A percentile compares a stretch with the other conserved stretches of the same genome.
Conservation (phyloP, 176 grass and related monocot genomes). For the Miscanthus lutarioriparius region DNA sequence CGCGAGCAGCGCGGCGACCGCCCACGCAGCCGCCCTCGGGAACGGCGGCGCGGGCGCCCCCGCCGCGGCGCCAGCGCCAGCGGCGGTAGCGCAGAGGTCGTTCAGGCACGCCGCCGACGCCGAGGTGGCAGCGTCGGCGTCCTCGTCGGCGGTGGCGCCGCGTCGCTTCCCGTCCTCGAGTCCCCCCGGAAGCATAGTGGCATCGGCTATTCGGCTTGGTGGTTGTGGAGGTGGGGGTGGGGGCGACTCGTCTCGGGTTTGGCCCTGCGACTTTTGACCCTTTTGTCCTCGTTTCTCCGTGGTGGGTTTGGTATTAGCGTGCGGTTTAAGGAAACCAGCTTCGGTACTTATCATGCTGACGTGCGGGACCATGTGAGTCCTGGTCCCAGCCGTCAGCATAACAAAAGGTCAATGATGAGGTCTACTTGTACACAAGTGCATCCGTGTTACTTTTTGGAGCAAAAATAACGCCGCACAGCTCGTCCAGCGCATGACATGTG, state of each 20-base stretch:
- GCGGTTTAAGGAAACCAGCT: conserved; percentile 49
- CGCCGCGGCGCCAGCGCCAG: not conserved
- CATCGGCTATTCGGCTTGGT: conserved; percentile 5
- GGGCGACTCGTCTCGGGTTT: conserved; percentile 1
- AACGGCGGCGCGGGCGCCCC: conserved; percentile 38
- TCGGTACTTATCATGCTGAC: not conserved
- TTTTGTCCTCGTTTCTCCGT: conserved; percentile 36
- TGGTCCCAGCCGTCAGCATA: not conserved
- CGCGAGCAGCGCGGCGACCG: conserved; percentile 65
- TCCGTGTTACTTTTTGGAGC: not conserved
- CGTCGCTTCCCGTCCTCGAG: conserved; percentile 17
- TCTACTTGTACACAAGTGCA: not conserved
- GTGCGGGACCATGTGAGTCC: rapidly evolving
- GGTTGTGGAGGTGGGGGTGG: not conserved
- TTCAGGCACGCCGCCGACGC: conserved; percentile 46
- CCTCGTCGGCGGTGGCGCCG: not conserved
- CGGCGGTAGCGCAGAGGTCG: conserved; percentile 58
- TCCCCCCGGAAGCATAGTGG: conserved; percentile 40
- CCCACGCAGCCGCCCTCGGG: conserved; percentile 47
- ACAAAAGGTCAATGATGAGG: rapidly evolving
- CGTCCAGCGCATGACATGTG: conserved; percentile 12
- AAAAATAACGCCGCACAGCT: not conserved
- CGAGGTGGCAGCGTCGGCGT: not conserved
- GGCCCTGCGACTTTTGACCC: conserved; percentile 25
- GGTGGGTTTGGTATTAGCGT: conserved; percentile 46